A percentile compares a stretch with the other conserved stretches of the same genome.
These are phyloP conservation scores for Aspergillus taichungensis DNA, from an alignment of 495 filamentous ascomycete species.

Conservation along the genomic window DNA sequence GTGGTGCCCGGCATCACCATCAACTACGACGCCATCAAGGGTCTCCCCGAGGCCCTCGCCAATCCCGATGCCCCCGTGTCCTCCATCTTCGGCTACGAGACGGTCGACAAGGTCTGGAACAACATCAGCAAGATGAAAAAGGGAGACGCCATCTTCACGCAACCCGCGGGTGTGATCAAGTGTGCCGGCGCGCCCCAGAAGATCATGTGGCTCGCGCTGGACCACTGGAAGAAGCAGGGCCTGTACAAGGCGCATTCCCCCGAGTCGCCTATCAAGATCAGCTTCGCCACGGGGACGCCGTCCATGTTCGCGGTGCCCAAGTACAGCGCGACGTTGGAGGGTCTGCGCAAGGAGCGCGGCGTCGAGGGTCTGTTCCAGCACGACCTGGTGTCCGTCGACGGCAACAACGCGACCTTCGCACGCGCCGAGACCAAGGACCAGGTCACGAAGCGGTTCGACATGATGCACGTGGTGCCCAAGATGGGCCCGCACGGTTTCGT, in stretches of 20 bases:
- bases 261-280: slow-evolving; percentile 48
- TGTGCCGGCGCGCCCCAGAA: slow-evolving; percentile 66
- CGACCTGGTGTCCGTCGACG: slow-evolving; percentile 53
- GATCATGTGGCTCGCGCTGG: slow-evolving; percentile 61
- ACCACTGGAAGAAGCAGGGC: slow-evolving; percentile 54
- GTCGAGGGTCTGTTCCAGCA: slow-evolving; percentile 61
- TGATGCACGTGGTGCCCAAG: slow-evolving; percentile 54
- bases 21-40: slow-evolving; percentile 47
- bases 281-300: slow-evolving; percentile 53
- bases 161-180: slow-evolving; percentile 57
- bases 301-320: slow-evolving; percentile 64
- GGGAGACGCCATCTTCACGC: slow-evolving; percentile 60
- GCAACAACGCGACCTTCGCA: slow-evolving; percentile 46
- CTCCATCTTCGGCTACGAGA: slow-evolving; percentile 56
- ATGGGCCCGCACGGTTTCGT: slow-evolving; percentile 53
- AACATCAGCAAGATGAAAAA: slow-evolving; percentile 45
- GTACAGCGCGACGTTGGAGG: slow-evolving; percentile 53
- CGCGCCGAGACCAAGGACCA: slow-evolving; percentile 33
- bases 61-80: slow-evolving; percentile 49
- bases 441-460: slow-evolving; percentile 46
- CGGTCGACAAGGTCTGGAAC: slow-evolving; percentile 47
- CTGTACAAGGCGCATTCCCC: slow-evolving; percentile 41
- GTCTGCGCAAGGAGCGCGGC: slow-evolving; percentile 51
- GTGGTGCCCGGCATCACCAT: slow-evolving; percentile 55
- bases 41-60: slow-evolving; percentile 50